Conservation (phyloP, 306 rosid species). For the Vicia sativa region DNA sequence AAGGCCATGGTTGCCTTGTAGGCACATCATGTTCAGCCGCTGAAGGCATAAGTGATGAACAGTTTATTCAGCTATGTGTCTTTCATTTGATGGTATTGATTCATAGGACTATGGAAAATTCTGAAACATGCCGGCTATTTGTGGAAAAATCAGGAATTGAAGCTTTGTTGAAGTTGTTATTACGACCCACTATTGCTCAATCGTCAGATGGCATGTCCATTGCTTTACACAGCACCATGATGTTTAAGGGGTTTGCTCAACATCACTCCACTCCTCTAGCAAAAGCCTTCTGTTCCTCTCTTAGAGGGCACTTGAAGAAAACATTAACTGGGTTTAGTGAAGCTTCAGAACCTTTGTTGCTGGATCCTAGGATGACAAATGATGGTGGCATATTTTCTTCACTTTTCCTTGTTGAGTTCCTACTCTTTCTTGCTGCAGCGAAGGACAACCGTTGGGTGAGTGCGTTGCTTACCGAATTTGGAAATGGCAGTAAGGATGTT, state of each 20-base stretch:
- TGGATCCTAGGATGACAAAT: constrained; percentile 74
- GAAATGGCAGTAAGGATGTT: constrained; percentile 90
- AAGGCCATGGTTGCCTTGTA: constrained; percentile 56
- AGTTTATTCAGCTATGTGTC: constrained; percentile 73
- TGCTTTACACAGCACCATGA: constrained; percentile 97
- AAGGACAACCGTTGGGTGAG: constrained; percentile 97
- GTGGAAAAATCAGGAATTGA: constrained; percentile 96
- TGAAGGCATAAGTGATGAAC: constrained; percentile 76
- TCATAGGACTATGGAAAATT: constrained; percentile 95
- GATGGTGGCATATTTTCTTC: constrained; percentile 72
- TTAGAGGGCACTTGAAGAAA: constrained; percentile 80
- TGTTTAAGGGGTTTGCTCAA: constrained; percentile 94
- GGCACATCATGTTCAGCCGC: constrained; percentile 58
- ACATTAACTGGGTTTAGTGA: constrained; percentile 67
- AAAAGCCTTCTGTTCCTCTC: constrained; percentile 85
- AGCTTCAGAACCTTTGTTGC: constrained; percentile 65
- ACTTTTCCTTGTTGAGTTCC: constrained; percentile 91
- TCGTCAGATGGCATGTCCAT: constrained; percentile 94
- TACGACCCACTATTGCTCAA: constrained; percentile 77
- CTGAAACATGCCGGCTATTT: constrained; percentile 92
- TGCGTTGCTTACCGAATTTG: constrained; percentile 87
- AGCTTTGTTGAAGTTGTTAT: constrained; percentile 79
- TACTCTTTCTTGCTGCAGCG: constrained; percentile 93
- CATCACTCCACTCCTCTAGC: constrained; percentile 93
- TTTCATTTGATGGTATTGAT: constrained; percentile 95